A percentile compares a stretch with the other conserved stretches of the same genome.
These are phyloP conservation scores for Umbelopsis isabellina DNA, from an alignment of 192 early-diverging fungal species.

Conservation along the genomic window DNA sequence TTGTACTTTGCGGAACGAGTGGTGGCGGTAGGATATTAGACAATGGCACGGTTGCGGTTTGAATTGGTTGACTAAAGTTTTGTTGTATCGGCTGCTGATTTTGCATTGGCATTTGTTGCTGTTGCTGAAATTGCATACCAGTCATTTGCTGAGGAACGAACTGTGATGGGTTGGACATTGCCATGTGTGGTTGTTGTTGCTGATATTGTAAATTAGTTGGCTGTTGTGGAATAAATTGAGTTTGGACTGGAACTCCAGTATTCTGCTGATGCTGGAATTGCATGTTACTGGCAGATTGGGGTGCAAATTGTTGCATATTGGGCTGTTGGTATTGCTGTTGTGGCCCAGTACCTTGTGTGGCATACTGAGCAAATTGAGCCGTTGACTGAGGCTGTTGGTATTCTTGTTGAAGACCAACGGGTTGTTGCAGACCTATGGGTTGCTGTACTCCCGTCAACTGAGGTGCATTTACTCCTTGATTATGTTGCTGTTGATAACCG, in stretches of 20 bases:
- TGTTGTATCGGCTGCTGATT: slow-evolving; percentile 2
- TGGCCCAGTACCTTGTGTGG: neutral
- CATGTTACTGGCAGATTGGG: no score
- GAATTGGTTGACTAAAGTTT: neutral
- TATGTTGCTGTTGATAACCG: slow-evolving; percentile 7
- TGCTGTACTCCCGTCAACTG: neutral
- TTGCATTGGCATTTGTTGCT: neutral
- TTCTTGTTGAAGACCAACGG: no score
- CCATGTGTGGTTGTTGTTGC: slow-evolving; percentile 21
- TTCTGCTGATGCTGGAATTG: neutral
- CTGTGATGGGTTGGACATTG: neutral
- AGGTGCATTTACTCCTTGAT: neutral
- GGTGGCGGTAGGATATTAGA: slow-evolving; percentile 12
- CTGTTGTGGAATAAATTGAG: slow-evolving; percentile 14
- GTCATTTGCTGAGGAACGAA: neutral
- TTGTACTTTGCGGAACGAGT: neutral
- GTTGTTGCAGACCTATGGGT: neutral
- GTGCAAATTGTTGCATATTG: slow-evolving; percentile 4
- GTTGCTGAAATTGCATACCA: slow-evolving; percentile 16
- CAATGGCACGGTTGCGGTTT: neutral
- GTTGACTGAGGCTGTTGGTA: slow-evolving; percentile 3
- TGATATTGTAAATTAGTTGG: slow-evolving; percentile 29
- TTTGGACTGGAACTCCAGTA: neutral
- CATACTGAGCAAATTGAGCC: neutral
- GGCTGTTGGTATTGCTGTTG: slow-evolving; percentile 32